These are phyloP conservation scores for Saccharomycopsis crataegensis DNA, from an alignment of 1,139 yeast species.

Conservation along the genomic window DNA sequence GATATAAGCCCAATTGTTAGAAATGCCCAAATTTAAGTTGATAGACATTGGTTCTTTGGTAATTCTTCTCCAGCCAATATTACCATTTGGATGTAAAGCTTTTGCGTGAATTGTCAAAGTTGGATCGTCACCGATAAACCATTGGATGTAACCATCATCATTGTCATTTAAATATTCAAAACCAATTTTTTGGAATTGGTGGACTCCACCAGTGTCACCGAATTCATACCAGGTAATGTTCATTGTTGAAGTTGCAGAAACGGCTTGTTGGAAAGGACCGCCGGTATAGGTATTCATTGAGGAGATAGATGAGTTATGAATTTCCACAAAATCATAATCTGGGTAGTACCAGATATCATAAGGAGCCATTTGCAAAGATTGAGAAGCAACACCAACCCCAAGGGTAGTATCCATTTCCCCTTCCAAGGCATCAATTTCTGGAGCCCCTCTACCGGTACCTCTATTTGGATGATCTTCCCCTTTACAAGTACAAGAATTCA, in stretches of 20 bases:
- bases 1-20: conserved; percentile 77
- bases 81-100: conserved; percentile 77
- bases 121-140: conserved; percentile 72
- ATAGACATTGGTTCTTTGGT: conserved; percentile 85
- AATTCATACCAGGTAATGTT: conserved; percentile 71
- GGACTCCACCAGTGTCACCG: conserved; percentile 35
- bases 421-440: conserved; percentile 81
- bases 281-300: conserved; percentile 73
- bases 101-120: conserved; percentile 54
- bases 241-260: conserved; percentile 64
- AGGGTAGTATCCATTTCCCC: conserved; percentile 50
- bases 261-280: conserved; percentile 81
- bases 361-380: conserved; percentile 79
- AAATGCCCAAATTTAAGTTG: conserved; percentile 69
- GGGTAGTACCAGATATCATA: conserved; percentile 82
- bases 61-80: conserved; percentile 64
- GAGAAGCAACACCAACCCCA: conserved; percentile 65
- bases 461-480: conserved; percentile 75
- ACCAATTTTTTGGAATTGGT: conserved; percentile 62
- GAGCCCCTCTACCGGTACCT: conserved; percentile 82
- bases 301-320: conserved; percentile 54
- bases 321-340: conserved; percentile 62
- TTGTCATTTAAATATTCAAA: conserved; percentile 69
- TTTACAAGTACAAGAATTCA: conserved; percentile 62
- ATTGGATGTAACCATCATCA: conserved; percentile 61